A percentile compares a stretch with the other conserved stretches of the same genome.
Conservation (phyloP, 495 filamentous ascomycete genomes). For the Venustampulla echinocandica region DNA sequence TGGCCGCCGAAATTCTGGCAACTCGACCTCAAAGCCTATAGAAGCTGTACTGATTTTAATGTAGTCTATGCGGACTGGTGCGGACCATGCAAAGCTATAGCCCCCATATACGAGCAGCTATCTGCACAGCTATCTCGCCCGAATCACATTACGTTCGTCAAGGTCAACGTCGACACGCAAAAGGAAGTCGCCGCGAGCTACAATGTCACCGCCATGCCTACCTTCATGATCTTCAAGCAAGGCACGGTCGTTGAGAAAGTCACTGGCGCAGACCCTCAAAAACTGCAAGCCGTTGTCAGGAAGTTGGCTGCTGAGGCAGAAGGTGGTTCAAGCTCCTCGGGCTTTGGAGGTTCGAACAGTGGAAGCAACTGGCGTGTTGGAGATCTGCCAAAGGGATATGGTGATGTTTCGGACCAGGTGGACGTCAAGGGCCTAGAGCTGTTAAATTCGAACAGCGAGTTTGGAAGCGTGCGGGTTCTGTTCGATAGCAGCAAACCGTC, state of each 20-base stretch:
- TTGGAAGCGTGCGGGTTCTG: slow-evolving; percentile 59
- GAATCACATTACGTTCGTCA: slow-evolving; percentile 70
- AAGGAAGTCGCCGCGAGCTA: slow-evolving; percentile 64
- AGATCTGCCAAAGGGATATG: slow-evolving; percentile 69
- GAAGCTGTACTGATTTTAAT: slow-evolving; percentile 9
- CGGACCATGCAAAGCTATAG: slow-evolving; percentile 74
- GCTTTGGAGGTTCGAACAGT: slow-evolving; percentile 34
- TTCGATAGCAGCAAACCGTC: slow-evolving; percentile 62
- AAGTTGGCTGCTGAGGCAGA: slow-evolving; percentile 66
- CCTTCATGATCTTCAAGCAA: slow-evolving; percentile 84
- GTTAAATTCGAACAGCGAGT: slow-evolving; percentile 69
- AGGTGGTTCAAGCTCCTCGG: slow-evolving; percentile 32
- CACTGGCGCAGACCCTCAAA: slow-evolving; percentile 59
- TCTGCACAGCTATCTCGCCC: slow-evolving; percentile 62
- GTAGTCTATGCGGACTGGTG: slow-evolving; percentile 86
- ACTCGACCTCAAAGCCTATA: slow-evolving; percentile 2
- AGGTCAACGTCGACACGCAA: slow-evolving; percentile 75
- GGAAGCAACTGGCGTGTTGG: slow-evolving; percentile 62
- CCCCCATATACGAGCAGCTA: slow-evolving; percentile 76
- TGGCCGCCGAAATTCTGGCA: slow-evolving; percentile 6
- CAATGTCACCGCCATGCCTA: slow-evolving; percentile 66
- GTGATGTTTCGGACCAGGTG: slow-evolving; percentile 72
- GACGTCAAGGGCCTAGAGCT: slow-evolving; percentile 76
- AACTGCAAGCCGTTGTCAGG: slow-evolving; percentile 59
- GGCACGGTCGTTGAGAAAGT: slow-evolving; percentile 57